phyloP scores from a whole-genome alignment of 805 yeast genomes.

The Ogataea minuta region DNA sequence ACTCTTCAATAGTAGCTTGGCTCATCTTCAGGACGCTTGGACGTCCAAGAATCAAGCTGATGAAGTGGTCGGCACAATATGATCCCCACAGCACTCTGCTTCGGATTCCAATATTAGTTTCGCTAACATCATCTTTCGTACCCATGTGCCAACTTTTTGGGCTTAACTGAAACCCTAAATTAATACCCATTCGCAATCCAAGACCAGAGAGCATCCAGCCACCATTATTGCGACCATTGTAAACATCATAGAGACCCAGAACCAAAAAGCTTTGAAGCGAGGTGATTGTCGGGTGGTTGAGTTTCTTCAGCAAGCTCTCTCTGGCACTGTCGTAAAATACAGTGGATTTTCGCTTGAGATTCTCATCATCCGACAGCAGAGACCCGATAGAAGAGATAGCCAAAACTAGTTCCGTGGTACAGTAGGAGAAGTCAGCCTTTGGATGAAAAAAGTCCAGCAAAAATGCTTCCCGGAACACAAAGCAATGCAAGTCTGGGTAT shows the following conservation, averaged over 20 bases:
- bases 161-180: constrained; percentile 60
- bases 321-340: constrained; percentile 49
- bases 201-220: constrained; percentile 66
- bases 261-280: constrained; percentile 58
- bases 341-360: constrained; percentile 40
- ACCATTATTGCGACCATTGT: constrained; percentile 54
- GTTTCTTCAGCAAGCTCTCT: constrained; percentile 37
- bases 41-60: constrained; percentile 56
- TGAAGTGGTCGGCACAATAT: constrained; percentile 61
- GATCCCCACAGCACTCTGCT: constrained; percentile 68
- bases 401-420: constrained; percentile 52
- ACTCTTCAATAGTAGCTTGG: constrained; percentile 60
- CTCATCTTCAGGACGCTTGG: constrained; percentile 53
- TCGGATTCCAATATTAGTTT: constrained; percentile 53
- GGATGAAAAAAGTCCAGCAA: constrained; percentile 60
- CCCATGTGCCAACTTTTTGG: constrained; percentile 55
- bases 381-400: constrained; percentile 62
- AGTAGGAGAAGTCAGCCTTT: constrained; percentile 48
- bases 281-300: constrained; percentile 48
- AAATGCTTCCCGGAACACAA: constrained; percentile 63
- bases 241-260: constrained; percentile 59
- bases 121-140: constrained; percentile 38
- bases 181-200: constrained; percentile 64
- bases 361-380: constrained; percentile 44
- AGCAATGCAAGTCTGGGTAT: constrained; percentile 62